phyloP scores from a whole-genome alignment of 1,139 yeast species.

The Geotrichum histeridarum region DNA sequence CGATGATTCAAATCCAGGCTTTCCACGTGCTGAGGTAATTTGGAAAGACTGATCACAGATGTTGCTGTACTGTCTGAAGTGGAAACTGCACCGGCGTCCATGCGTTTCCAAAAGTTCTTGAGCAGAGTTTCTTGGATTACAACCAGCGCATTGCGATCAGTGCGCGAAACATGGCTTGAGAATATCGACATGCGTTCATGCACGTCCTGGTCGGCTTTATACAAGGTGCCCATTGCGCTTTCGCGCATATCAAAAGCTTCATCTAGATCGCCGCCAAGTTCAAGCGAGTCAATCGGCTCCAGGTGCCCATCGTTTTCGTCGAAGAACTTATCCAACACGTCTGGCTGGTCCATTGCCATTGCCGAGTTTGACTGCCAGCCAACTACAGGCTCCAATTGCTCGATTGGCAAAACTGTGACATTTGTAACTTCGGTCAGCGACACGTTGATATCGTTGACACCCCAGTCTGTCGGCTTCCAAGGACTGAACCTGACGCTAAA shows the following conservation, averaged over 20 bases:
- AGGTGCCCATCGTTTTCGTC: neutral
- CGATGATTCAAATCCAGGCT: neutral
- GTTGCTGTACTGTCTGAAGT: neutral
- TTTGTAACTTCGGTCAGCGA: constrained; percentile 14
- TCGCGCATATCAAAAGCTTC: neutral
- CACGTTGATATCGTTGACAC: constrained; percentile 13
- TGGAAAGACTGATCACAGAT: neutral
- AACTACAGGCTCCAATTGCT: constrained; percentile 8
- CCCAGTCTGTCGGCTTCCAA: constrained; percentile 19
- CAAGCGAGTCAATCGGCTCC: constrained; percentile 5
- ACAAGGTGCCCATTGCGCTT: constrained; percentile 4
- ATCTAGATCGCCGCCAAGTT: constrained; percentile 11
- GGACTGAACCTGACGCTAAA: constrained; percentile 21
- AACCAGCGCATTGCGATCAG: constrained; percentile 8
- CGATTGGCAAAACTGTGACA: constrained; percentile 4
- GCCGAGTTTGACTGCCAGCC: constrained; percentile 12
- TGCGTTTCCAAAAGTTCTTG: constrained; percentile 18
- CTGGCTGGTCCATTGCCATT: constrained; percentile 3
- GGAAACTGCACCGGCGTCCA: constrained; percentile 17
- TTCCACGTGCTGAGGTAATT: neutral
- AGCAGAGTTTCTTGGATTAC: constrained; percentile 8
- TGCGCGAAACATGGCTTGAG: constrained; percentile 1
- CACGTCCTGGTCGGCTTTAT: neutral
- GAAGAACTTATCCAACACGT: constrained; percentile 15
- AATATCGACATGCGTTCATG: constrained; percentile 3